phyloP scores from a whole-genome alignment of 1,284 basidiomycete genomes.

The Erythrobasidium hasegawianum region DNA sequence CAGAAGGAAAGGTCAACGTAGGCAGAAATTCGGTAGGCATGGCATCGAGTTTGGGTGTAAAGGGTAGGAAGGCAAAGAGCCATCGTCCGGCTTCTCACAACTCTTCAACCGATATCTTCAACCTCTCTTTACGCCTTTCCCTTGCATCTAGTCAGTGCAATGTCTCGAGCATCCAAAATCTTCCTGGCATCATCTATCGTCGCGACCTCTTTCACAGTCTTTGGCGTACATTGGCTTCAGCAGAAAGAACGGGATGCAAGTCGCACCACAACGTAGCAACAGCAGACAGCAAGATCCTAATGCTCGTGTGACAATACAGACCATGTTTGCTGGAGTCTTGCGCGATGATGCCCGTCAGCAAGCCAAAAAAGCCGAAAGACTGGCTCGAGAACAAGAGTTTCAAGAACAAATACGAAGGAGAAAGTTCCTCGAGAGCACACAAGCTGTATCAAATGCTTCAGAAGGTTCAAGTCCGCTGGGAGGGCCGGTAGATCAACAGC shows the following conservation, averaged over 20 bases:
- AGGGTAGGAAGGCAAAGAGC: no score
- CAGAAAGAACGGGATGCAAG: constrained; percentile 74
- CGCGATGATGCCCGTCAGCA: constrained; percentile 75
- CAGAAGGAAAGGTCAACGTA: constrained; percentile 25
- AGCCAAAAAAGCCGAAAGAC: constrained; percentile 65
- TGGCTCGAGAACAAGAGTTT: constrained; percentile 60
- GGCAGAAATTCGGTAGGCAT: constrained; percentile 20
- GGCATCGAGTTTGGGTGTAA: no score
- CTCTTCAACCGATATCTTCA: no score
- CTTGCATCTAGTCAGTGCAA: constrained; percentile 45
- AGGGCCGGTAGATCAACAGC: not conserved
- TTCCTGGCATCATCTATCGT: constrained; percentile 68
- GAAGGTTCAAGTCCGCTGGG: not conserved
- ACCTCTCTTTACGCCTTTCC: no score
- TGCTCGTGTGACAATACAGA: constrained; percentile 54
- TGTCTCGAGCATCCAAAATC: constrained; percentile 72
- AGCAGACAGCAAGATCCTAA: not conserved
- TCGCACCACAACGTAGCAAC: not conserved
- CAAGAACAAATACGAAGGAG: constrained; percentile 42
- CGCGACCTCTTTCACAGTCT: constrained; percentile 69
- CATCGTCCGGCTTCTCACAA: no score
- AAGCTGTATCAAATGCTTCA: constrained; percentile 35
- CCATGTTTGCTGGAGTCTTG: constrained; percentile 84
- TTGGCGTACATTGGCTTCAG: constrained; percentile 88
- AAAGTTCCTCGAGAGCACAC: constrained; percentile 41